Percentiles rank a stretch among this genome's conserved stretches.
phyloP scores from a whole-genome alignment of 1,284 basidiomycete genomes.

The Leccinum subrobustum region DNA sequence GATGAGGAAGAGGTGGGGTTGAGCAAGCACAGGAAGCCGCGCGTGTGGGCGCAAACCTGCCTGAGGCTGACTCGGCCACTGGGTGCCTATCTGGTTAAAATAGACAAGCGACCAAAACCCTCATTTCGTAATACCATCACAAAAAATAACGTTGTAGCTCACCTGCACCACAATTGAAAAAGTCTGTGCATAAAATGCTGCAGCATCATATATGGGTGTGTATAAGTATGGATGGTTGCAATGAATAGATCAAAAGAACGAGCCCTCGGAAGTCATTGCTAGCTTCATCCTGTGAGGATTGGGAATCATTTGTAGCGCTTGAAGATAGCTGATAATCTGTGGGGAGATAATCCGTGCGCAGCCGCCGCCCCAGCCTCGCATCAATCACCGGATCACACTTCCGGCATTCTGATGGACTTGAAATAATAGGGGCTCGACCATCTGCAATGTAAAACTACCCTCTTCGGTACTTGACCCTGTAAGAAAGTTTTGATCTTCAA shows the following conservation, averaged over 20 bases:
- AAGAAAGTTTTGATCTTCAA: neutral
- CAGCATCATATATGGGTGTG: neutral
- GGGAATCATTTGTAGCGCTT: too few species aligned
- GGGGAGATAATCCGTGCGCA: neutral
- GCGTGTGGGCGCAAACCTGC: constrained; percentile 32
- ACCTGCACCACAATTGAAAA: neutral
- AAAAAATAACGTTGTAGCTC: neutral
- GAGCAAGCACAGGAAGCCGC: constrained; percentile 35
- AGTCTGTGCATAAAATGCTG: neutral
- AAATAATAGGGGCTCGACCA: too few species aligned
- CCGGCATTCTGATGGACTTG: neutral
- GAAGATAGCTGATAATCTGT: neutral
- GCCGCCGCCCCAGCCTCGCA: neutral
- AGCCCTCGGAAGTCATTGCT: neutral
- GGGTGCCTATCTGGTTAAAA: neutral
- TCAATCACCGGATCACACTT: neutral
- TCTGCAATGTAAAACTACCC: neutral
- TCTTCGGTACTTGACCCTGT: neutral
- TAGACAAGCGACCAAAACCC: neutral
- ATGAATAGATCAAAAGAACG: neutral
- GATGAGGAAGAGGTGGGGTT: constrained; percentile 12
- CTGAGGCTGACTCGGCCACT: neutral
- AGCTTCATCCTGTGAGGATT: neutral
- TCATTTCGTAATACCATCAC: neutral
- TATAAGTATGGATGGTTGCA: neutral